Base-by-base conservation (phyloP, 352 stramenopile species). In the Globisporangium solare region DNA sequence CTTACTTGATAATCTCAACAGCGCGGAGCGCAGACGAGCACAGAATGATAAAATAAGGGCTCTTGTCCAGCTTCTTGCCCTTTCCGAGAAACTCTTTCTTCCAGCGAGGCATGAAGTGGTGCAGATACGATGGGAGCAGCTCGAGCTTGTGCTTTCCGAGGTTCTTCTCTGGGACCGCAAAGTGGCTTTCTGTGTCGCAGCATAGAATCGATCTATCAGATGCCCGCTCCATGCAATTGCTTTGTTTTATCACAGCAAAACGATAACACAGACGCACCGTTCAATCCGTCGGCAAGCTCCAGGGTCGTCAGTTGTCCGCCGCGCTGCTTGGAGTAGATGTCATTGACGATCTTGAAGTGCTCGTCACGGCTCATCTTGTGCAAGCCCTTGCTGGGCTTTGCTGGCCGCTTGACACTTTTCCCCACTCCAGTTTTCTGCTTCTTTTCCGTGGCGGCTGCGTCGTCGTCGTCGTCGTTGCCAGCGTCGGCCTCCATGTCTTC, bases 1-100 rank as follows among this genome's bases (percentile, higher is more conserved):
- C 66, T 57, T 86, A 93, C 79, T 98, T 98, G 70, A 97, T 80
- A n/a, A 98, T 67, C 48, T 95, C 83, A 1, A 97, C 89, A 22
- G 86, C 88, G 6, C 95, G 87, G 41, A 97, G 64, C 13, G 95
- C 95, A 13, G 95, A 98, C 10, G 92, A 73, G 52, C 87, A 96
- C 37, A 98, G 64, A 35, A 98, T 84, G 47, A 98, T 71, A 17
- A 97, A 86, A 63, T 89, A 89, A 18, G 89, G 88, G 52, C 89
- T 97, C 63, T 92, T 95, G 57, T 97, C 93, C 18, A 83, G 68
- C 37, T 82, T 82, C 58, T 82, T 92, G 46, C 77, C 71, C 50
- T 88, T 88, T 27, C 83, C 83, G 12, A 73, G 37, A 64, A 95
- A 93, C 35, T 91, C 76, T 18, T 73, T 67, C 70, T 92, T 93